A percentile compares a stretch with the other conserved stretches of the same genome.
Evolutionary conservation across 306 rosid genomes (phyloP).

Genomic region (Malus asiatica): DNA sequence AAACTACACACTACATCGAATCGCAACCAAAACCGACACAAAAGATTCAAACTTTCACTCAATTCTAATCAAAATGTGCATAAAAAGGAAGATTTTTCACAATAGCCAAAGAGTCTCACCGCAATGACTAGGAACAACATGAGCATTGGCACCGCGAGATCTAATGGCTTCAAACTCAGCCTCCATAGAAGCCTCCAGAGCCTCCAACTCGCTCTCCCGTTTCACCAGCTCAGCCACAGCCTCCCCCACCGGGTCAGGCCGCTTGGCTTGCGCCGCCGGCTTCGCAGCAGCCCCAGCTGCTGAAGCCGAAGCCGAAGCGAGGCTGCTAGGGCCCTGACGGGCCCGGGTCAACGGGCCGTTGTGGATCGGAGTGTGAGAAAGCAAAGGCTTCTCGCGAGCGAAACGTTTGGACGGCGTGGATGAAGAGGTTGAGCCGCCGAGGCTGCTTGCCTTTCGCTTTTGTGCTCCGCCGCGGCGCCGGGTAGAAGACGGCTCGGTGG

Average conservation of each 20-base stretch:
- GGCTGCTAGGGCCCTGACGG: constrained; percentile 61
- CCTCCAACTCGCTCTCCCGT: constrained; percentile 51
- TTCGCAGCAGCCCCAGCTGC: constrained; percentile 18
- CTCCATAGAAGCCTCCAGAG: constrained; percentile 60
- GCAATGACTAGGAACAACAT: constrained; percentile 79
- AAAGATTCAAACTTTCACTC: neutral
- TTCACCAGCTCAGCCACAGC: constrained; percentile 40
- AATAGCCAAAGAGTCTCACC: constrained; percentile 44
- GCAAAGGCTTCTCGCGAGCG: constrained; percentile 62
- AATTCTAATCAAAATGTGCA: neutral
- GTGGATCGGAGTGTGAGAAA: constrained; percentile 49
- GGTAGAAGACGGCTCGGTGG: constrained; percentile 50
- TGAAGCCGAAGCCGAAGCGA: constrained; percentile 7
- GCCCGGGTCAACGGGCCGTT: constrained; percentile 88
- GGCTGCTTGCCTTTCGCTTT: constrained; percentile 51
- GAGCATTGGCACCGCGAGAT: constrained; percentile 67
- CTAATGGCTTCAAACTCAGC: constrained; percentile 67
- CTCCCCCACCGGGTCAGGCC: neutral
- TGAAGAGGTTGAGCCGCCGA: constrained; percentile 40
- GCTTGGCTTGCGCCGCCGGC: constrained; percentile 15
- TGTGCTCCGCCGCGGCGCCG: constrained; percentile 71
- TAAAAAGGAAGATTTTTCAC: constrained; percentile 12
- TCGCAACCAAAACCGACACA: neutral
- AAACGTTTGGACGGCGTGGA: constrained; percentile 70
- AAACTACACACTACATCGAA: neutral